Evolutionary conservation across 1,284 basidiomycete genomes (phyloP), one percentile per base, ranked within the genome.

Genomic region (Puccinia triticina): DNA sequence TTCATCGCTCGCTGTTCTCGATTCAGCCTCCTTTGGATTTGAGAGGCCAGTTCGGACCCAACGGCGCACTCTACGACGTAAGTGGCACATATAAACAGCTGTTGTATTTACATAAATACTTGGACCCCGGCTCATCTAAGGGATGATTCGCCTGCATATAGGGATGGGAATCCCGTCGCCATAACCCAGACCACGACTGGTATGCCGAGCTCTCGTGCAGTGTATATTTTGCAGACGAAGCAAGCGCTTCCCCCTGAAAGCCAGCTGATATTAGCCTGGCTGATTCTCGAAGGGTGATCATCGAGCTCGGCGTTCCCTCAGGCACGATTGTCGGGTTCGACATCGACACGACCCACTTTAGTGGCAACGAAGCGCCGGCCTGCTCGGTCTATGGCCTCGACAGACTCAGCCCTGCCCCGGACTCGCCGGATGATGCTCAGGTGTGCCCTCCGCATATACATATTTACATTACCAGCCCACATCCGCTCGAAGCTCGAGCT

Each of bases 341-440:
- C 87, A 90, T 99, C 55, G 97, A 99, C 87, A 99, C 96, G 0
- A 90, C 93, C n/a, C 92, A 96, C 87, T 99, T 99, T 88, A 94
- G 92, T 84, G 96, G 96, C 8, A 99, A 99, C 86, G 97, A 99
- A 88, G 86, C 85, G 3, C 86, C 86, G 77, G 84, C 84, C 18
- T 84, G 84, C 46, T 83, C 84, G 18, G 84, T 81, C 59, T 61
- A 72, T 48, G 79, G 55, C 7, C 55, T 80, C 32, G 75, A 46
- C 43, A 50, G 75, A 34, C 40, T 61, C 46, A 26, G 29, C 23
- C 55, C 75, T 46, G 50, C 53, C 4, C 34, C 48, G 18, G 57
- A 37, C 55, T 61, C 77, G 72, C 67, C 34, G 23, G 50, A 67
- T 32, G 78, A 73, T 73, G 26, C 57, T 77, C 29, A 40, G 50